A percentile compares a stretch with the other conserved stretches of the same genome.
These are phyloP conservation scores for Fusarium burgessii DNA, from an alignment of 2,329 filamentous ascomycete species.

Conservation along the genomic window DNA sequence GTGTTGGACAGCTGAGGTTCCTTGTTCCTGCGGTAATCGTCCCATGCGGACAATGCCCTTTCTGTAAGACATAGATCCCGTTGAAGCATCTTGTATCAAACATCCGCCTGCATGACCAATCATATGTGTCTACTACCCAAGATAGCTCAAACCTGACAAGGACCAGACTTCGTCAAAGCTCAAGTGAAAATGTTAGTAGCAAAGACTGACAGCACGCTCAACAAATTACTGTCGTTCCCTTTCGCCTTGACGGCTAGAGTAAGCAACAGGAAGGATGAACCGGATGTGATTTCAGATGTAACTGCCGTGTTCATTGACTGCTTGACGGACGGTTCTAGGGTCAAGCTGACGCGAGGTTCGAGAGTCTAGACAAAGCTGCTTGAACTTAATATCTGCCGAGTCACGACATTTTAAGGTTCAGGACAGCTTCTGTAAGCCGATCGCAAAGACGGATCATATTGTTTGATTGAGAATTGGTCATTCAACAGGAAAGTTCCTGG, in stretches of 20 bases:
- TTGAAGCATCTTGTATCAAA: constrained; percentile 12
- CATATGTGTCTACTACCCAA: background rate
- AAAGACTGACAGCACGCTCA: background rate
- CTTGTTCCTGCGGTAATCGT: constrained; percentile 17
- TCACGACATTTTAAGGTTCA: background rate
- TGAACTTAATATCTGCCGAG: background rate
- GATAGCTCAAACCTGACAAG: background rate
- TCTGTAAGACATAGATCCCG: constrained; percentile 24
- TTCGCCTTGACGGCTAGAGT: background rate
- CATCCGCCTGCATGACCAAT: constrained; percentile 12
- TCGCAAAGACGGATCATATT: background rate
- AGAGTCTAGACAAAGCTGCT: background rate
- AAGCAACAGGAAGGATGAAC: background rate
- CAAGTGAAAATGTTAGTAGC: background rate
- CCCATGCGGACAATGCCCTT: constrained; percentile 3
- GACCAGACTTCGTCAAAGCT: background rate
- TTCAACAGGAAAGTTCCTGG: background rate
- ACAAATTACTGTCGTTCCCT: background rate
- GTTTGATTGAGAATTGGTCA: background rate
- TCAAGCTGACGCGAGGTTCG: background rate
- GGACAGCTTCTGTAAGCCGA: background rate
- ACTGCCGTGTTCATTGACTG: background rate
- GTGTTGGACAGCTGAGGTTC: background rate
- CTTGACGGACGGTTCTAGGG: background rate
- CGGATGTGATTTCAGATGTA: background rate